These are phyloP conservation scores for Bretziella fagacearum DNA, from an alignment of 2,329 filamentous ascomycete species.

Conservation along the genomic window DNA sequence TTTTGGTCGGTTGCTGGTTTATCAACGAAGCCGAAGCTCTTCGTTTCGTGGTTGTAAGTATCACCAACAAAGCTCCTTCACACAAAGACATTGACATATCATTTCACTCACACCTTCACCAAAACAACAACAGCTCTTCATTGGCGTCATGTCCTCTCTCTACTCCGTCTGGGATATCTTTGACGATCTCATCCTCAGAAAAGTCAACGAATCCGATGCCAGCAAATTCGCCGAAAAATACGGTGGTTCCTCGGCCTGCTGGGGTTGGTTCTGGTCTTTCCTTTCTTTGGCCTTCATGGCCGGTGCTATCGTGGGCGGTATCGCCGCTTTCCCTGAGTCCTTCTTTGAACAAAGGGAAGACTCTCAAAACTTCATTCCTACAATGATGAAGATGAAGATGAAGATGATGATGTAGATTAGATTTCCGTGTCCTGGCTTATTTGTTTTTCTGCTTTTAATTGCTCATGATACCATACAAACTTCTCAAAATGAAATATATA, in stretches of 20 bases:
- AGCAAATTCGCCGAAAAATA: conserved; percentile 64
- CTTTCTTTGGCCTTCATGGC: conserved; percentile 58
- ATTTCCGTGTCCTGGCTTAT: neutral
- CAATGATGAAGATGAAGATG: conserved; percentile 15
- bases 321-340: conserved; percentile 59
- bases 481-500: too few species aligned
- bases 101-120: neutral
- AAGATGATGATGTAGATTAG: neutral
- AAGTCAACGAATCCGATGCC: conserved; percentile 65
- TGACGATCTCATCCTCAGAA: conserved; percentile 63
- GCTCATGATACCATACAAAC: too few species aligned
- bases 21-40: conserved; percentile 59
- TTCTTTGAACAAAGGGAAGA: conserved; percentile 51
- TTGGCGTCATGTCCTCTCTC: conserved; percentile 65
- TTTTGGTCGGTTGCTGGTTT: conserved; percentile 64
- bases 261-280: conserved; percentile 64
- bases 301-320: conserved; percentile 53
- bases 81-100: neutral
- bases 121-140: conserved; percentile 56
- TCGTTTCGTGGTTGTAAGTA: conserved; percentile 48
- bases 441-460: neutral
- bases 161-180: conserved; percentile 79
- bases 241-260: conserved; percentile 63
- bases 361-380: conserved; percentile 48
- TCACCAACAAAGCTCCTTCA: conserved; percentile 7